A percentile compares a stretch with the other conserved stretches of the same genome.
Conservation (phyloP, 2,329 filamentous ascomycete species). For the Aspergillus sp. region DNA sequence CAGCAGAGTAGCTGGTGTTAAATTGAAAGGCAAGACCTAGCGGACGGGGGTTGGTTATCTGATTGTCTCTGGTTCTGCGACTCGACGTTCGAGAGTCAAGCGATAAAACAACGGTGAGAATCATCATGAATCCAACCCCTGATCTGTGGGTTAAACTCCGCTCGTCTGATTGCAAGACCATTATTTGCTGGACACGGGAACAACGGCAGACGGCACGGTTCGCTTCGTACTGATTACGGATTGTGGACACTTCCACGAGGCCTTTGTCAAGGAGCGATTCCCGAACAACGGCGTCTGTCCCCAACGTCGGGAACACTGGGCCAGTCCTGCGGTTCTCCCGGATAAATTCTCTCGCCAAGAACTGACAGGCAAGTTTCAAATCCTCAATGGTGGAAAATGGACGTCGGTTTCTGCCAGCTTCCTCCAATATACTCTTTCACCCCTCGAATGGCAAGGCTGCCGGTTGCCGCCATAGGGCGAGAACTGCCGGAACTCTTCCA, state of each 20-base stretch:
- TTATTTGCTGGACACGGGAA: conserved; percentile 4
- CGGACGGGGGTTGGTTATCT: background rate
- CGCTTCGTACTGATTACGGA: conserved; percentile 6
- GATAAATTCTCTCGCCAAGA: conserved; percentile 4
- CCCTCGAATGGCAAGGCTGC: background rate
- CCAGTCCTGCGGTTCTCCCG: too few species aligned
- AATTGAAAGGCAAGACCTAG: background rate
- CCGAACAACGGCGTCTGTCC: background rate
- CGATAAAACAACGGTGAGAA: background rate
- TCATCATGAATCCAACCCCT: background rate
- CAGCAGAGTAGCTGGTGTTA: too few species aligned
- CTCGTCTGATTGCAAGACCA: background rate
- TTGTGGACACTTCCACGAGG: conserved; percentile 5
- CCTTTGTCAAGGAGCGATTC: background rate
- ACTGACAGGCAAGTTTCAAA: background rate
- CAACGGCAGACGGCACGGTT: conserved; percentile 14
- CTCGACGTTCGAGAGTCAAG: background rate
- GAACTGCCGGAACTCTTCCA: background rate
- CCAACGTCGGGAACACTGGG: background rate
- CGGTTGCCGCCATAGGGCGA: background rate
- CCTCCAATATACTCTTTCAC: background rate
- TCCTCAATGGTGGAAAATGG: conserved; percentile 2
- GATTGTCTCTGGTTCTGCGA: background rate
- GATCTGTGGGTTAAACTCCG: background rate
- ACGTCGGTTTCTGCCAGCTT: background rate